phyloP scores from a whole-genome alignment of 305 asterid species.

The Fraxinus nigra region DNA sequence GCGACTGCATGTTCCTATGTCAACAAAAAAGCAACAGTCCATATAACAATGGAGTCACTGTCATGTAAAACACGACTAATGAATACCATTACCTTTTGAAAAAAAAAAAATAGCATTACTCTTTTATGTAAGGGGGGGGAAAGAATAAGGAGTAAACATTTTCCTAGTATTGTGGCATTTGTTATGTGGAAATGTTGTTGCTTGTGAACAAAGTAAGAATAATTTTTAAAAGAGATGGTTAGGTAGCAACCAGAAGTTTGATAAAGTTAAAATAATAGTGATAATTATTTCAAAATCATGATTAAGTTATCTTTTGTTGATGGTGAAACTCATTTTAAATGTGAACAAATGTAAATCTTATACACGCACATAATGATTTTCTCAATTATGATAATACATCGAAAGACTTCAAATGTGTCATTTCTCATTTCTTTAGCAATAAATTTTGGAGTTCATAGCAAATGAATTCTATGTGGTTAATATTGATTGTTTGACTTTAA shows the following conservation, averaged over 20 bases:
- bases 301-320: neutral
- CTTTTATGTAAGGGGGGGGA: no score
- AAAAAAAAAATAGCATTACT: neutral
- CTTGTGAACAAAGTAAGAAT: neutral
- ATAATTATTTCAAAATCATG: neutral
- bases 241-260: conserved; percentile 2
- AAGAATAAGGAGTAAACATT: neutral
- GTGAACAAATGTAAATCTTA: neutral
- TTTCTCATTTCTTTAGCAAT: neutral
- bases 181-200: neutral
- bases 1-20: no score
- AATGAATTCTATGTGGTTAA: neutral
- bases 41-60: neutral
- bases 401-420: neutral
- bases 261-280: neutral
- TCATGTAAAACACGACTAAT: neutral
- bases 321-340: neutral
- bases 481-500: no score
- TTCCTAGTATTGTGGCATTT: neutral
- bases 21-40: no score
- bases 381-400: neutral
- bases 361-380: neutral
- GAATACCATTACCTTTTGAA: neutral
- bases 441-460: no score
- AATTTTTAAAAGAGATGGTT: neutral